These are phyloP conservation scores for Tephrocybe sp. DNA, from an alignment of 768 basidiomycete genomes.

Conservation along the genomic window DNA sequence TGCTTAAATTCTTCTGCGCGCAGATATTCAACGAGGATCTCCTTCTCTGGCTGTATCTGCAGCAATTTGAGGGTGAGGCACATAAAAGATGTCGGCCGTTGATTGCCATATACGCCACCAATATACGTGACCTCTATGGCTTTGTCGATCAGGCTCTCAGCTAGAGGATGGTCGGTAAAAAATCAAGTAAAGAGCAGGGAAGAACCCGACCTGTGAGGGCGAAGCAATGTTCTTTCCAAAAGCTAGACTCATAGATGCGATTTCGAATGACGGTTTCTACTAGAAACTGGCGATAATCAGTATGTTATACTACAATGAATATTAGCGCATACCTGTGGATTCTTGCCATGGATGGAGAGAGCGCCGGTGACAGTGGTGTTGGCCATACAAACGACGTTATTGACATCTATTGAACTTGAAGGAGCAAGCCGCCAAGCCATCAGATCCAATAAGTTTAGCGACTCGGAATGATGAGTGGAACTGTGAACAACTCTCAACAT, in stretches of 20 bases:
- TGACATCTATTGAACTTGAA: conserved; percentile 11
- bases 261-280: conserved; percentile 96
- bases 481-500: background rate
- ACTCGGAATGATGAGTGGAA: no score
- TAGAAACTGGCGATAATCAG: conserved; percentile 60
- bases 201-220: conserved; percentile 84
- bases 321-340: conserved; percentile 73
- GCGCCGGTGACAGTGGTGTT: conserved; percentile 92
- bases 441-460: no score
- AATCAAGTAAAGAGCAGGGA: background rate
- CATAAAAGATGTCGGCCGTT: conserved; percentile 91
- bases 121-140: conserved; percentile 80
- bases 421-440: background rate
- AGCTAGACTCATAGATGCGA: conserved; percentile 91
- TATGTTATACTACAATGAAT: background rate
- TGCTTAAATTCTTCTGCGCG: conserved; percentile 98
- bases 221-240: conserved; percentile 99
- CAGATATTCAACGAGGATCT: conserved; percentile 93
- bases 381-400: conserved; percentile 57
- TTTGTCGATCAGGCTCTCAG: conserved; percentile 92
- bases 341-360: conserved; percentile 90
- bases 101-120: conserved; percentile 95
- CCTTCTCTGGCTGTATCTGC: conserved; percentile 97
- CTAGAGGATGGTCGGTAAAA: conserved; percentile 35
- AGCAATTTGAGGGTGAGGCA: conserved; percentile 91